Evolutionary conservation across 129 eudicot genomes (phyloP).

Genomic region (Ambrosia trifida): DNA sequence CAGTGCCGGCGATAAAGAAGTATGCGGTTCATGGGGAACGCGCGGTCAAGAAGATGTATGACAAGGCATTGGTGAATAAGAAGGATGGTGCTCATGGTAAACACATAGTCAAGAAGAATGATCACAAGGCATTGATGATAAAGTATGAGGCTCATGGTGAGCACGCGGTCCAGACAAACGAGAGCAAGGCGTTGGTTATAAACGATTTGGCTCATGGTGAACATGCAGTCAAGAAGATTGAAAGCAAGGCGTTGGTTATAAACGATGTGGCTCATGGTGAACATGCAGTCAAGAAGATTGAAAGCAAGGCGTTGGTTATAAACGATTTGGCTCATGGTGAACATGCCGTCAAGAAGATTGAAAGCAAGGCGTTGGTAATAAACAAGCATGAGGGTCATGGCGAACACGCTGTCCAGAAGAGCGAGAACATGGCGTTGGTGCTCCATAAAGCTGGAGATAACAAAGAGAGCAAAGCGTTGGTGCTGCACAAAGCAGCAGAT

Average conservation of each 20-base stretch:
- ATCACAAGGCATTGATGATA: conserved; percentile 6
- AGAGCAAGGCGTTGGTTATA: conserved; percentile 13
- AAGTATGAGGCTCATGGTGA: not conserved
- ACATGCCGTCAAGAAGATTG: conserved; percentile 21
- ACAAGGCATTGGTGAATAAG: not conserved
- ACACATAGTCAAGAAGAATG: not conserved
- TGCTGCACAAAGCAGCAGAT: conserved; percentile 8
- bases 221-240: conserved; percentile 21
- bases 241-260: not conserved
- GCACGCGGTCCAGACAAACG: not conserved
- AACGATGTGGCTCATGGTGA: not conserved
- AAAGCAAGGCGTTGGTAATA: not conserved
- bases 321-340: not conserved
- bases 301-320: conserved; percentile 12
- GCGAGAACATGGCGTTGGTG: not conserved
- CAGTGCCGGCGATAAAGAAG: no score
- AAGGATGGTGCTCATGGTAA: not conserved
- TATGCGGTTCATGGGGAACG: conserved; percentile 1
- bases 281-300: conserved; percentile 9
- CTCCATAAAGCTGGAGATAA: no score
- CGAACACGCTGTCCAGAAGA: conserved; percentile 22
- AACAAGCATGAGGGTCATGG: no score
- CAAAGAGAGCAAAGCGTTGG: not conserved
- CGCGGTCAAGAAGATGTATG: not conserved
- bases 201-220: not conserved